These are phyloP conservation scores for Tagetes erecta DNA, from an alignment of 129 eudicot species.

Conservation along the genomic window DNA sequence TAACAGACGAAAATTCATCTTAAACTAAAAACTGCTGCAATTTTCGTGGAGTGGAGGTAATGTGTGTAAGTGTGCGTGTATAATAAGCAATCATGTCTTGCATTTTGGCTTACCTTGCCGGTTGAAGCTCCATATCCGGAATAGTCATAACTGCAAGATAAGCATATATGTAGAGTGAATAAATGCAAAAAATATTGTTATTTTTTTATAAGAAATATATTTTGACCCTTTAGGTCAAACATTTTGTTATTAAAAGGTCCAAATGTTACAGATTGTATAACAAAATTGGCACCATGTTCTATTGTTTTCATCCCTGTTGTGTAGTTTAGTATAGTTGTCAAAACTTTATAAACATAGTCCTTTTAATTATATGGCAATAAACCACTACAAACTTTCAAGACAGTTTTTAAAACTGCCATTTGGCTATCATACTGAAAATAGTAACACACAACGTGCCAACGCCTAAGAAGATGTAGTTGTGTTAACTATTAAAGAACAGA, in stretches of 20 bases:
- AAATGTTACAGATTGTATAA: not conserved
- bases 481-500: not conserved
- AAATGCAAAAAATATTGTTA: not conserved
- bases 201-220: not conserved
- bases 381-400: not conserved
- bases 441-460: not conserved
- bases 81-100: not conserved
- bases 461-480: not conserved
- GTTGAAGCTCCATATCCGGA: constrained; percentile 97
- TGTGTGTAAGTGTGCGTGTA: not conserved
- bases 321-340: not conserved
- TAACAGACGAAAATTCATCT: not conserved
- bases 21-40: not conserved
- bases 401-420: not conserved
- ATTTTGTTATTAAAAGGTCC: not conserved
- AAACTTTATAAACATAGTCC: not conserved
- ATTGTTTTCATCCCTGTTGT: not conserved
- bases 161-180: constrained; percentile 15
- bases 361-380: constrained; percentile 4
- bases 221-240: constrained; percentile 10
- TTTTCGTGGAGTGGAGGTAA: not conserved
- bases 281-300: constrained; percentile 5
- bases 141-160: constrained; percentile 86
- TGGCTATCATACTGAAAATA: not conserved
- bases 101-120: constrained; percentile 73